Evolutionary conservation across 129 eudicot species (phyloP).

Genomic region (Oenanthe sinensis): DNA sequence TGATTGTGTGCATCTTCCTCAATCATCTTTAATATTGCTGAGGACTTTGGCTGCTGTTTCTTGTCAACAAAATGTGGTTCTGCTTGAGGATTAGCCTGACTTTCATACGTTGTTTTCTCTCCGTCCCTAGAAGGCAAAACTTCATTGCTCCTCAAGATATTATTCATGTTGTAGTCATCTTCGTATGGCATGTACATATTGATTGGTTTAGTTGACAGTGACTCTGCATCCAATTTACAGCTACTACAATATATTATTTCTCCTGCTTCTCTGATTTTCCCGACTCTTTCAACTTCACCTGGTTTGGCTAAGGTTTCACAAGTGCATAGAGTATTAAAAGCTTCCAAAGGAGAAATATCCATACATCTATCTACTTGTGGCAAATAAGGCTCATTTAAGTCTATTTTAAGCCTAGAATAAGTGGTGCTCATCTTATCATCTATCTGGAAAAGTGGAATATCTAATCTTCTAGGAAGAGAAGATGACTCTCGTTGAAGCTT

Average conservation of each 20-base stretch:
- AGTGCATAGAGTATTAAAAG: conserved; percentile 14
- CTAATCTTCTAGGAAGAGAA: conserved; percentile 11
- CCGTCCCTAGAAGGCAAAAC: neutral
- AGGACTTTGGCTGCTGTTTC: conserved; percentile 23
- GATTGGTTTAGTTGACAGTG: conserved; percentile 10
- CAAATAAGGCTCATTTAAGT: conserved; percentile 20
- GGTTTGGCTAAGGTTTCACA: conserved; percentile 19
- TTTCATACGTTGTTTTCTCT: conserved; percentile 12
- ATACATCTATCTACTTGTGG: conserved; percentile 22
- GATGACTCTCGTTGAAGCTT: conserved; percentile 19
- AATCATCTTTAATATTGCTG: conserved; percentile 14
- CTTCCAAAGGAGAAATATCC: conserved; percentile 15
- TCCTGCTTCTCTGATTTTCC: conserved; percentile 21
- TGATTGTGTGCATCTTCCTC: conserved; percentile 20
- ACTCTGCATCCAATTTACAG: conserved; percentile 14
- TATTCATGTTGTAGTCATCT: conserved; percentile 15
- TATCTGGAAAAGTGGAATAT: conserved; percentile 14
- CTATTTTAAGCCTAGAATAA: conserved; percentile 14
- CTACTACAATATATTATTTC: conserved; percentile 10
- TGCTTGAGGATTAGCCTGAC: conserved; percentile 14
- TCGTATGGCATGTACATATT: conserved; percentile 13
- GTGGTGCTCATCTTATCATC: conserved; percentile 16
- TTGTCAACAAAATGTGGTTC: conserved; percentile 20
- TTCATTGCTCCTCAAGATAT: conserved; percentile 8
- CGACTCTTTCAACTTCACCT: conserved; percentile 17